Conservation (phyloP, 345 rosid genomes). For the Arabis hirsuta region DNA sequence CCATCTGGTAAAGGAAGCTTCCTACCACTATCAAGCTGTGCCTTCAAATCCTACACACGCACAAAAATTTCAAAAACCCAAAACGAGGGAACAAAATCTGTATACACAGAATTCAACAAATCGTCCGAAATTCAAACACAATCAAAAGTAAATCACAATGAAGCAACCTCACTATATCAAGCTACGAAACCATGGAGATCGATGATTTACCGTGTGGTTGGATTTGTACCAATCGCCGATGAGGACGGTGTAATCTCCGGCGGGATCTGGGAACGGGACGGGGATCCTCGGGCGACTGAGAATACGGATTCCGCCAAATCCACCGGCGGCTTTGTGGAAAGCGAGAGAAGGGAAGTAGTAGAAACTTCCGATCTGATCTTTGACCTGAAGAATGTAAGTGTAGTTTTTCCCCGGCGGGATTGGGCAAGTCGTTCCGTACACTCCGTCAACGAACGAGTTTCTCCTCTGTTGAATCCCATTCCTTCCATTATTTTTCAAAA, state of each 20-base stretch:
- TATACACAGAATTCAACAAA: neutral
- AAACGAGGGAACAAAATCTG: neutral
- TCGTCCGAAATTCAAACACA: neutral
- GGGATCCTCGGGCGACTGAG: slow-evolving; percentile 75
- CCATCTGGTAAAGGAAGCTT: slow-evolving; percentile 86
- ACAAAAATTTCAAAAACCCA: neutral
- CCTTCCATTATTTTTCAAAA: slow-evolving; percentile 46
- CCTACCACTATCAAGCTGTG: slow-evolving; percentile 62
- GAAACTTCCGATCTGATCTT: slow-evolving; percentile 80
- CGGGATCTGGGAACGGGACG: slow-evolving; percentile 69
- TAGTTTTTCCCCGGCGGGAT: slow-evolving; percentile 86
- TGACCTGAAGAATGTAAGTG: slow-evolving; percentile 76
- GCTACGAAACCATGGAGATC: too few relatives aligned
- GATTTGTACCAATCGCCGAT: slow-evolving; percentile 82
- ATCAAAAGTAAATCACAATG: neutral
- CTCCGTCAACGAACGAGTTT: slow-evolving; percentile 83
- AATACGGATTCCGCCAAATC: slow-evolving; percentile 69
- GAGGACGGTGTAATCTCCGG: slow-evolving; percentile 73
- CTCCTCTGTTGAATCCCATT: slow-evolving; percentile 84
- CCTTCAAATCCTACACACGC: slow-evolving; percentile 58
- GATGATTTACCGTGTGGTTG: slow-evolving; percentile 65
- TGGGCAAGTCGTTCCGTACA: slow-evolving; percentile 85
- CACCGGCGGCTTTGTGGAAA: slow-evolving; percentile 86
- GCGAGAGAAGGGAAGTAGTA: slow-evolving; percentile 77
- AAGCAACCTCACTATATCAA: too few relatives aligned